Base-by-base conservation (phyloP, 73 alveolate species). In the Blepharisma japonicum region DNA sequence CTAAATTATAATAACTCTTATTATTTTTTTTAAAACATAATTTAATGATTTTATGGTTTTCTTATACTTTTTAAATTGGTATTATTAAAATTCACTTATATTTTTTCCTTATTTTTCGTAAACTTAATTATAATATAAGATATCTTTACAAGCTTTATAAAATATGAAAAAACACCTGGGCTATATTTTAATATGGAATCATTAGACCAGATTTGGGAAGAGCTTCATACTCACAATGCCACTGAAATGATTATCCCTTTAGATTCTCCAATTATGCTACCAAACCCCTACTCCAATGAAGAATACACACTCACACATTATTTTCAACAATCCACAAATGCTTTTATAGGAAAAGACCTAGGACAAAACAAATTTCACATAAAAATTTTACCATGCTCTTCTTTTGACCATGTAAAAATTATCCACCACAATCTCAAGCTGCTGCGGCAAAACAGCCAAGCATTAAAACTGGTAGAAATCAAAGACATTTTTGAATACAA, bases 291-390 rank as follows among this genome's bases (percentile, higher is more conserved):
- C 47, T 14, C 74, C n/a, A 8, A 14, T 5, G 23, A 61, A 25
- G 74, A 61, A 25, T 61, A 61, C 5, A 1, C 47, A 0, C 18
- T 61, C 18, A 61, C 74, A 14, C 74, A 61, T 61, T 39, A 39
- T 25, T 61, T 61, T 25, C 18, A 61, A 61, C 18, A 25, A 8
- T 61, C 47, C 39, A 61, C 14, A 61, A 61, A 25, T 61, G 74
- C 74, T 14, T 61, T 61, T 25, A n/a, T 61, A 14, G 74, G 74
- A 8, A 39, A 20, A 20, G 74, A 61, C 46, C 14, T 14, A 0
- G 47, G 23, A n/a, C 0, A 61, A 2, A 61, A 61, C 11, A 0
- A 61, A 61, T 61, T 20, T 25, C 47, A 61, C 46, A 14, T 61
- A 61, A 61, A 61, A 25, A 25, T 25, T 9, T 61, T 61, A 14